Evolutionary conservation across 2,329 filamentous ascomycete genomes (phyloP).

Genomic region (Elsinoe batatas): DNA sequence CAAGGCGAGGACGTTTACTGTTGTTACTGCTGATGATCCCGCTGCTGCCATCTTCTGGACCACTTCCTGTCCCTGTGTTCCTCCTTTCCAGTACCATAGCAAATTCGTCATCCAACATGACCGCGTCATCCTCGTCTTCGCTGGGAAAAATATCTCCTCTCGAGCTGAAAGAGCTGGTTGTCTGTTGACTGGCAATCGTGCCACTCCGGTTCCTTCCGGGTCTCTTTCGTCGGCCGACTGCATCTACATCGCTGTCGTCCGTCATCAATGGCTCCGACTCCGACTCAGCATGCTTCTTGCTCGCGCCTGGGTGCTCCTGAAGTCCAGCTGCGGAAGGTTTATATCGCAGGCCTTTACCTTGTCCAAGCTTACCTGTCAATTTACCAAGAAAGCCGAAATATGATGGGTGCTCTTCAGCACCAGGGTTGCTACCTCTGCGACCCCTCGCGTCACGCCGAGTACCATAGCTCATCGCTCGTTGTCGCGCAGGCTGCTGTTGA

Average conservation of each 20-base stretch:
- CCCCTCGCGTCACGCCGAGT: constrained; percentile 46
- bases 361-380: constrained; percentile 73
- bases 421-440: constrained; percentile 46
- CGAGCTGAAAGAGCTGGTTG: constrained; percentile 76
- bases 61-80: constrained; percentile 45
- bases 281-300: constrained; percentile 47
- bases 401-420: constrained; percentile 67
- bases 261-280: constrained; percentile 27
- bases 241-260: constrained; percentile 30
- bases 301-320: constrained; percentile 68
- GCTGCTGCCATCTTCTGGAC: constrained; percentile 56
- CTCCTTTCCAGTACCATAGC: constrained; percentile 69
- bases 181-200: constrained; percentile 70
- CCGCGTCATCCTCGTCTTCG: constrained; percentile 84
- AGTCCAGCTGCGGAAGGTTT: constrained; percentile 84
- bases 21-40: constrained; percentile 39
- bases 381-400: constrained; percentile 76
- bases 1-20: constrained; percentile 36
- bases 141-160: constrained; percentile 85
- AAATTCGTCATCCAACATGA: constrained; percentile 89
- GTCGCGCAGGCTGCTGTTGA: constrained; percentile 54
- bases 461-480: constrained; percentile 83
- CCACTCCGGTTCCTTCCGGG: constrained; percentile 57
- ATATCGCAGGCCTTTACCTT: constrained; percentile 64
- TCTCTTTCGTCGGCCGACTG: constrained; percentile 18